Conservation (phyloP, 257 asterid genomes). For the Salvia rosmarinus region DNA sequence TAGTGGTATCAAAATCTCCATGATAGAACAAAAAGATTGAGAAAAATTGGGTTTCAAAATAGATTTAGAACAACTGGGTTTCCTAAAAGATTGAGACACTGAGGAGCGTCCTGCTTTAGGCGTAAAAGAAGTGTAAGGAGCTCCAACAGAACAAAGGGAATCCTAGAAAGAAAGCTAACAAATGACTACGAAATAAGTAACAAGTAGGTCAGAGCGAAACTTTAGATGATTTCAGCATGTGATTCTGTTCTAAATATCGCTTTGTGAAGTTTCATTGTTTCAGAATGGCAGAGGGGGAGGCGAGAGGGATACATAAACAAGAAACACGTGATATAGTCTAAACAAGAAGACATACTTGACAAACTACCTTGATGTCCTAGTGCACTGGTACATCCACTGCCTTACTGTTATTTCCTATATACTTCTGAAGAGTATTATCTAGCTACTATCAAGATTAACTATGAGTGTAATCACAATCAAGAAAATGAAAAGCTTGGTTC, state of each 20-base stretch:
- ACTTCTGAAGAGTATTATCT: not conserved
- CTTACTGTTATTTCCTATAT: not conserved
- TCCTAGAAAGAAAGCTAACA: not conserved
- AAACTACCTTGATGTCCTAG: not conserved
- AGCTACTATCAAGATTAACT: not conserved
- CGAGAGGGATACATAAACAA: not conserved
- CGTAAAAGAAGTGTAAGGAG: slow-evolving; percentile 1
- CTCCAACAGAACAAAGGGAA: not conserved
- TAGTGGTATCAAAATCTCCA: not conserved
- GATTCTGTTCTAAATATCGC: not conserved
- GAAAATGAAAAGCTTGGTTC: not conserved
- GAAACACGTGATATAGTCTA: not conserved
- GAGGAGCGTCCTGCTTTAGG: not conserved
- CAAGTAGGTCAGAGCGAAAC: not conserved
- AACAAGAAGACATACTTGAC: not conserved
- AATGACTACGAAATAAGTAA: not conserved
- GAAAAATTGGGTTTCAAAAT: not conserved
- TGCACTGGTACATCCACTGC: not conserved
- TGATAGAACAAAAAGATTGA: not conserved
- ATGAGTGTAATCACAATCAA: not conserved
- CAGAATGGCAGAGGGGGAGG: not conserved
- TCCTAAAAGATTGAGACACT: not conserved
- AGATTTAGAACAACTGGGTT: not conserved
- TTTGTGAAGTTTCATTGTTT: not conserved
- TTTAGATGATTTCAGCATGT: not conserved